These are phyloP conservation scores for Clausena lansium DNA, from an alignment of 345 rosid genomes.

Conservation along the genomic window DNA sequence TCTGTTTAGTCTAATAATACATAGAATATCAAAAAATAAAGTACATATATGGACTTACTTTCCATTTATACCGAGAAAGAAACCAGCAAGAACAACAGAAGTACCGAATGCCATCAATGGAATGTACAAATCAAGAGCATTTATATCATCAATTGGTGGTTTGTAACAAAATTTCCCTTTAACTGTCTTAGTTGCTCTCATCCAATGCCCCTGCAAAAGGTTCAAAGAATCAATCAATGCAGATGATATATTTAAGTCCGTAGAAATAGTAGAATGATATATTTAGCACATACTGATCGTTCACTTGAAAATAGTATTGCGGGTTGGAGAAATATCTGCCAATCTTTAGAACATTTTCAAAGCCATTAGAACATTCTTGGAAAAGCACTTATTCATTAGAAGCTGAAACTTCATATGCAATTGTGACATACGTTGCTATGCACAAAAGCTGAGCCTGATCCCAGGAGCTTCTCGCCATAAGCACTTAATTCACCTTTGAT, in stretches of 20 bases:
- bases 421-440: slow-evolving; percentile 55
- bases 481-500: slow-evolving; percentile 54
- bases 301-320: slow-evolving; percentile 60
- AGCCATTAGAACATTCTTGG: neutral
- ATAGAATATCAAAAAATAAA: neutral
- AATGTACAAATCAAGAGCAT: slow-evolving; percentile 79
- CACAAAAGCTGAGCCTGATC: slow-evolving; percentile 57
- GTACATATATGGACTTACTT: slow-evolving; percentile 36
- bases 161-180: slow-evolving; percentile 66
- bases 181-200: slow-evolving; percentile 64
- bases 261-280: neutral
- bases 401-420: neutral
- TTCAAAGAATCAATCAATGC: neutral
- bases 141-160: slow-evolving; percentile 67
- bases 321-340: slow-evolving; percentile 60
- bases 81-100: slow-evolving; percentile 64
- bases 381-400: neutral
- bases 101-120: slow-evolving; percentile 74
- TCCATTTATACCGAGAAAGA: slow-evolving; percentile 55
- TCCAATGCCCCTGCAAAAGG: slow-evolving; percentile 57
- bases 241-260: neutral
- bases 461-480: slow-evolving; percentile 46
- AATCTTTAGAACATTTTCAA: slow-evolving; percentile 28
- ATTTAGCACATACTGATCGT: slow-evolving; percentile 51
- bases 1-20: neutral